Conservation (phyloP, 2,329 filamentous ascomycete genomes). For the Monascus ruber region DNA sequence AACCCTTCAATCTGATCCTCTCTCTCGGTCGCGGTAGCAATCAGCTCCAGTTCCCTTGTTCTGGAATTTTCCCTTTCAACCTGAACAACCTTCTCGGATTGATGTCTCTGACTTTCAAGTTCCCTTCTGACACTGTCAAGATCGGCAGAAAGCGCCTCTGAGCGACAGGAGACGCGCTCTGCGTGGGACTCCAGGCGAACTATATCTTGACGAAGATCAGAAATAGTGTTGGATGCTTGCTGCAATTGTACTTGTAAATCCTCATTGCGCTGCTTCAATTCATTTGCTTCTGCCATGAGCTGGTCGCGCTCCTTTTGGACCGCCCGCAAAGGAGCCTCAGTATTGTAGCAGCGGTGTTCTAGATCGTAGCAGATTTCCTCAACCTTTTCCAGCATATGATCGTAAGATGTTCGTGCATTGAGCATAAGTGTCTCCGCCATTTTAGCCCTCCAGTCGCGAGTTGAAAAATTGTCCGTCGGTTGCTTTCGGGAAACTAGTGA, state of each 20-base stretch:
- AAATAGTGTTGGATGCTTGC: constrained; percentile 23
- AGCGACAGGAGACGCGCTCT: constrained; percentile 25
- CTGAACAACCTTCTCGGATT: constrained; percentile 19
- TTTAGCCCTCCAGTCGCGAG: constrained; percentile 39
- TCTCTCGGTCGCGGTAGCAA: constrained; percentile 32
- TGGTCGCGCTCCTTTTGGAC: constrained; percentile 23
- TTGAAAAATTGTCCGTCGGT: constrained; percentile 10
- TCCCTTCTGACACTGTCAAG: constrained; percentile 22
- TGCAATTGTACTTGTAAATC: constrained; percentile 27
- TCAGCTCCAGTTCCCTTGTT: constrained; percentile 31
- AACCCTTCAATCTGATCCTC: constrained; percentile 35
- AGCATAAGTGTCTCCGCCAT: constrained; percentile 35
- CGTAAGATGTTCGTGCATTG: constrained; percentile 33
- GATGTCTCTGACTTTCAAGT: constrained; percentile 24
- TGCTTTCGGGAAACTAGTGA: constrained; percentile 5
- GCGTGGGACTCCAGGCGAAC: constrained; percentile 26
- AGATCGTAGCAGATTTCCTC: constrained; percentile 45
- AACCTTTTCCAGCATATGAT: constrained; percentile 39
- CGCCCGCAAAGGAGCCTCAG: constrained; percentile 42
- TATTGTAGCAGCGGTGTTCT: constrained; percentile 43
- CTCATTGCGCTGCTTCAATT: constrained; percentile 21
- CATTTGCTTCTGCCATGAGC: constrained; percentile 24
- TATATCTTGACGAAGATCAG: constrained; percentile 31
- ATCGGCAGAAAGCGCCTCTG: constrained; percentile 23
- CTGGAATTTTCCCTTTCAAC: constrained; percentile 18